Conservation (phyloP, 1,284 basidiomycete species). For the Microbotryum intermedium region DNA sequence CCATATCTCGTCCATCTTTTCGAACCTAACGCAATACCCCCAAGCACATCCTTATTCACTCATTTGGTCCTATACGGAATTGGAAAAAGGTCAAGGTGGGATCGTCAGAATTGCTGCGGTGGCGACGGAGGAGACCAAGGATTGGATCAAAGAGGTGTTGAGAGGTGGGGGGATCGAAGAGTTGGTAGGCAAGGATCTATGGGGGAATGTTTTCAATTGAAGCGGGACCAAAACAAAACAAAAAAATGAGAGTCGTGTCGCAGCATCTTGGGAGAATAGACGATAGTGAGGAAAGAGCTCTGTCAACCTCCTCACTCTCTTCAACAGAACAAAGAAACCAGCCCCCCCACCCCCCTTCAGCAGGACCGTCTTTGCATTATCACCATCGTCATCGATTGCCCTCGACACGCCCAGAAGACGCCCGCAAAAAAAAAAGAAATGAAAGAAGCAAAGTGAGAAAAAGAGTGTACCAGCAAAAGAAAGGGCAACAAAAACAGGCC, state of each 20-base stretch:
- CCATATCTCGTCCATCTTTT: slow-evolving; percentile 48
- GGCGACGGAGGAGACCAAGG: slow-evolving; percentile 60
- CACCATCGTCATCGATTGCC: too few relatives aligned
- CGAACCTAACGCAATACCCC: slow-evolving; percentile 52
- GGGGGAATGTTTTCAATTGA: slow-evolving; percentile 51
- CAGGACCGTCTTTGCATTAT: too few relatives aligned
- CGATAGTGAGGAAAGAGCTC: background rate
- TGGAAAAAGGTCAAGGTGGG: slow-evolving; percentile 38
- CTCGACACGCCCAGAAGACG: too few relatives aligned
- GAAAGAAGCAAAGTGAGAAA: background rate
- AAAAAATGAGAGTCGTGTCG: too few relatives aligned
- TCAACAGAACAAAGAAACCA: too few relatives aligned
- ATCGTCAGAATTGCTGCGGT: slow-evolving; percentile 63
- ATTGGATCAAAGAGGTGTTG: slow-evolving; percentile 51
- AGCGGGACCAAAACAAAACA: too few relatives aligned
- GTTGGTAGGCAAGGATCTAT: slow-evolving; percentile 56
- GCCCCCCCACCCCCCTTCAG: too few relatives aligned
- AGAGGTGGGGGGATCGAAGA: slow-evolving; percentile 29
- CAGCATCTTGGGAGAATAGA: background rate
- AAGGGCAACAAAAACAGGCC: too few relatives aligned
- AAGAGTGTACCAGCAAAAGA: background rate
- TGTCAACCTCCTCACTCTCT: background rate
- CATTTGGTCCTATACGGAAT: slow-evolving; percentile 49
- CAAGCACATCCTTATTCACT: slow-evolving; percentile 50
- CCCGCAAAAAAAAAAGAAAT: too few relatives aligned